phyloP scores from a whole-genome alignment of 495 filamentous ascomycete genomes.

The Evernia prunastri region DNA sequence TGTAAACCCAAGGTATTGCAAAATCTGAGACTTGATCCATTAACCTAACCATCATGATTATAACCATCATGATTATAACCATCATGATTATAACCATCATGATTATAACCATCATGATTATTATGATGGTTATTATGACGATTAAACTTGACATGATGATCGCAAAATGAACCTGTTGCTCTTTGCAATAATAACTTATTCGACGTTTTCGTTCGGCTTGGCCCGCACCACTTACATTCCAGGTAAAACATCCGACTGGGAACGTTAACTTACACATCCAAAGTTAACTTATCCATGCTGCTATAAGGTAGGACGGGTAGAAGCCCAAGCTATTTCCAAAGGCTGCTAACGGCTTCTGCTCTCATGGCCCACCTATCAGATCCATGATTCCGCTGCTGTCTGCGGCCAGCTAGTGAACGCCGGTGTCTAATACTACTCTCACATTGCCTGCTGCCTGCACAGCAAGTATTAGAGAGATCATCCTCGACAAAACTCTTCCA shows the following conservation, averaged over 20 bases:
- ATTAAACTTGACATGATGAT: too few species aligned
- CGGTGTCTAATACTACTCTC: neutral
- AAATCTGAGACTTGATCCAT: too few species aligned
- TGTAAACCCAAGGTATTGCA: too few species aligned
- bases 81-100: too few species aligned
- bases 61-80: too few species aligned
- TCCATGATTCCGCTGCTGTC: conserved; percentile 5
- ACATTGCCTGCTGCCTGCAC: neutral
- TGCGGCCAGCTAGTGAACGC: neutral
- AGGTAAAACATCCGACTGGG: conserved; percentile 12
- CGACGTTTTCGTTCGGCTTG: conserved; percentile 17
- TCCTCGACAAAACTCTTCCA: neutral
- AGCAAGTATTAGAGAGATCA: neutral
- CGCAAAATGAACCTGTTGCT: neutral
- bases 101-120: too few species aligned
- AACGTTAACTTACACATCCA: conserved; percentile 13
- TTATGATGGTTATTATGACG: too few species aligned
- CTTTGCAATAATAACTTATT: neutral
- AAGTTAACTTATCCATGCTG: neutral
- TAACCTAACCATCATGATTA: too few species aligned
- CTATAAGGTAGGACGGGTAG: too few species aligned
- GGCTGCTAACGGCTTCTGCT: neutral
- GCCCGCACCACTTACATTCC: conserved; percentile 11
- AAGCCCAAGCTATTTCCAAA: conserved; percentile 1
- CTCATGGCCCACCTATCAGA: conserved; percentile 1